These are phyloP conservation scores for Nepenthes alata DNA, from an alignment of 179 eudicot genomes.

Conservation along the genomic window DNA sequence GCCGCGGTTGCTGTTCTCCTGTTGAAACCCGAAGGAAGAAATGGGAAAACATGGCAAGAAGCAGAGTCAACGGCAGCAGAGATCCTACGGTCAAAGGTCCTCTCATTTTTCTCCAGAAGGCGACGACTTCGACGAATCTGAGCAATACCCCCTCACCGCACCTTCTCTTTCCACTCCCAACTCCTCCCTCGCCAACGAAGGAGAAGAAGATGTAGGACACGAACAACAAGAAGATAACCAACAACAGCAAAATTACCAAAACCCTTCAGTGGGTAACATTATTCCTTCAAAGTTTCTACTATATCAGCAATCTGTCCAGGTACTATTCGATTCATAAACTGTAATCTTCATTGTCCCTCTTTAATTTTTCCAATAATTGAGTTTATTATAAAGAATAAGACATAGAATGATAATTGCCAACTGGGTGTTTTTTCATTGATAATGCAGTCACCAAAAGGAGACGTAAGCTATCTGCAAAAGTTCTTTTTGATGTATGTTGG, in stretches of 20 bases:
- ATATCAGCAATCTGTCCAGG: constrained; percentile 96
- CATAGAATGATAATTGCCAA: neutral
- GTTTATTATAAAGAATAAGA: neutral
- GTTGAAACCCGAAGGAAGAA: constrained; percentile 1
- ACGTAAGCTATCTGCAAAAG: constrained; percentile 83
- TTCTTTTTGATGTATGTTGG: constrained; percentile 94
- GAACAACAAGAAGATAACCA: constrained; percentile 11
- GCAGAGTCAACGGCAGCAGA: constrained; percentile 32
- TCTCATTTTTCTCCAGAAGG: constrained; percentile 25
- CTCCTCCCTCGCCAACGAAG: constrained; percentile 13
- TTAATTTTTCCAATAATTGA: neutral
- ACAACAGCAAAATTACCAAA: constrained; percentile 8
- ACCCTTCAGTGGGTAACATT: constrained; percentile 9
- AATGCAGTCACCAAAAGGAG: constrained; percentile 97
- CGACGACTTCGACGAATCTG: constrained; percentile 19
- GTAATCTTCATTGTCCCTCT: neutral
- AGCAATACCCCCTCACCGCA: constrained; percentile 13
- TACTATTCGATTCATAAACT: constrained; percentile 2
- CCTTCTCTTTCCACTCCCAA: constrained; percentile 21
- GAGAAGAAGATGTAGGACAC: constrained; percentile 20
- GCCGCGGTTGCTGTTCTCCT: too few relatives aligned
- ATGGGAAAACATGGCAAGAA: constrained; percentile 81
- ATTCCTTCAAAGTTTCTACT: constrained; percentile 65
- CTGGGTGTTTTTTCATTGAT: neutral
- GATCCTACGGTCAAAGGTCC: constrained; percentile 24